phyloP scores from a whole-genome alignment of 2,329 filamentous ascomycete species.

The Penicillium psychrosexuale region DNA sequence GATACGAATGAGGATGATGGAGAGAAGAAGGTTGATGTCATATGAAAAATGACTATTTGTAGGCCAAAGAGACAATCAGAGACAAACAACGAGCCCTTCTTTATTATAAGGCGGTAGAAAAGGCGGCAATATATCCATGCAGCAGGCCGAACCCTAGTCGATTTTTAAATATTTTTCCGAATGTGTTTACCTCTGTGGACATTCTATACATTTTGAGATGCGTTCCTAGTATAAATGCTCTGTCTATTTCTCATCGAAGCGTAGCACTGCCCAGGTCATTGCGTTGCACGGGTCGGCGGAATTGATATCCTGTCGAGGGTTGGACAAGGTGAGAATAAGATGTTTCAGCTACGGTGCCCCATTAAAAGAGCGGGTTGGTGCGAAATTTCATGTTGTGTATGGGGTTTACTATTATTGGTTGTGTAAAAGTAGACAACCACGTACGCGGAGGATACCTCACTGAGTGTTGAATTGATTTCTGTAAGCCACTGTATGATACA shows the following conservation, averaged over 20 bases:
- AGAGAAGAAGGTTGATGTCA: not conserved
- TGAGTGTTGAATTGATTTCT: constrained; percentile 1
- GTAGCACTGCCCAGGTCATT: not conserved
- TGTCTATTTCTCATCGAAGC: not conserved
- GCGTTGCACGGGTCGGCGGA: constrained; percentile 5
- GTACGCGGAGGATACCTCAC: not conserved
- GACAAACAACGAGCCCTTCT: not conserved
- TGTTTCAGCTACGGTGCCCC: not conserved
- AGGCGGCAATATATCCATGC: not conserved
- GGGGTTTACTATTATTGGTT: not conserved
- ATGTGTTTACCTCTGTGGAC: not conserved
- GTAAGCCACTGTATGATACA: not conserved
- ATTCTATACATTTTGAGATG: not conserved
- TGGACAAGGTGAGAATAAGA: constrained; percentile 3
- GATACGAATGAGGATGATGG: not conserved
- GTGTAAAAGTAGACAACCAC: not conserved
- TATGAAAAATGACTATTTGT: not conserved
- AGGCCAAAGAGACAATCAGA: not conserved
- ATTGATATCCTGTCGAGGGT: constrained; percentile 5
- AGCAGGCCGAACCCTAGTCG: not conserved
- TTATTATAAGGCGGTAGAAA: not conserved
- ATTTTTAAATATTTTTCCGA: not conserved
- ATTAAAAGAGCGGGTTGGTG: not conserved
- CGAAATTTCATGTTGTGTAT: not conserved
- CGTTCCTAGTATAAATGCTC: not conserved